Conservation (phyloP, 2,329 filamentous ascomycete genomes). For the Botrytis fabae region DNA sequence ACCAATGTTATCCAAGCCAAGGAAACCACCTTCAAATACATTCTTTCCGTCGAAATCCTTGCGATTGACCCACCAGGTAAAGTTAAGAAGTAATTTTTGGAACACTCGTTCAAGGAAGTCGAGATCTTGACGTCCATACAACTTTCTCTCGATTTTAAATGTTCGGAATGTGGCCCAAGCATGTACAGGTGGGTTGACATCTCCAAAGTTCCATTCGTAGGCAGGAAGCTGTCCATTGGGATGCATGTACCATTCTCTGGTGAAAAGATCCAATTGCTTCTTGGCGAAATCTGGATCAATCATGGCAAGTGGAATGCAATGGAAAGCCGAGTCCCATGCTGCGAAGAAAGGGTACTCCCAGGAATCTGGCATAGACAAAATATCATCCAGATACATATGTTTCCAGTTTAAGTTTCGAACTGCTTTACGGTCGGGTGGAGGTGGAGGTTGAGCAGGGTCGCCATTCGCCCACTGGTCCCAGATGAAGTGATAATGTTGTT, state of each 20-base stretch:
- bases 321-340: conserved; percentile 95
- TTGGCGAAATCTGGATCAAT: conserved; percentile 97
- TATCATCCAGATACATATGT: conserved; percentile 92
- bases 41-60: conserved; percentile 96
- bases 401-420: conserved; percentile 90
- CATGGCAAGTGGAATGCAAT: conserved; percentile 94
- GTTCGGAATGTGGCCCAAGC: conserved; percentile 94
- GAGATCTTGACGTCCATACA: conserved; percentile 91
- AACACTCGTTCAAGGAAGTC: conserved; percentile 96
- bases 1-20: conserved; percentile 95
- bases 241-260: conserved; percentile 98
- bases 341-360: conserved; percentile 99
- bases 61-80: conserved; percentile 99
- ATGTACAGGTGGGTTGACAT: conserved; percentile 95
- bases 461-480: conserved; percentile 99
- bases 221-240: conserved; percentile 93
- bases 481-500: conserved; percentile 94
- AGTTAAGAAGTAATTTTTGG: conserved; percentile 93
- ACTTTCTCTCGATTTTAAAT: conserved; percentile 97
- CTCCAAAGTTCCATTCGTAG: conserved; percentile 95
- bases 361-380: conserved; percentile 95
- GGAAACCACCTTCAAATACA: conserved; percentile 93
- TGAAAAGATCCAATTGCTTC: conserved; percentile 95
- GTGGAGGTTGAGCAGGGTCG: conserved; percentile 83
- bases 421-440: conserved; percentile 74